phyloP scores from a whole-genome alignment of 2,329 filamentous ascomycete genomes.

The Aspergillus uvarum region DNA sequence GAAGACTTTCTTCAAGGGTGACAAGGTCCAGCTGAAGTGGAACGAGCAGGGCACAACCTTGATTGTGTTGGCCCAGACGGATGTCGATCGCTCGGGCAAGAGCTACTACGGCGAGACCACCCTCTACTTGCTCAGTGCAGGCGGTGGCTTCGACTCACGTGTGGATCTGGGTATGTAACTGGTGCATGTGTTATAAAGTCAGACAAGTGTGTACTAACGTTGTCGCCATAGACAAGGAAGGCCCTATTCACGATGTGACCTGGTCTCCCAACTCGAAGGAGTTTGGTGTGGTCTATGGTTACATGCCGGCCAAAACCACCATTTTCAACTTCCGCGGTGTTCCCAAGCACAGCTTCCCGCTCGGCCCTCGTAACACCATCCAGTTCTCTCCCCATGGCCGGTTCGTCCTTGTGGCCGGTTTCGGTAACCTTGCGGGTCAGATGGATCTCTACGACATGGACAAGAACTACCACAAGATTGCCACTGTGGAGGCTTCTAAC shows the following conservation, averaged over 20 bases:
- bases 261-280: conserved; percentile 98
- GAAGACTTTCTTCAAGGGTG: conserved; percentile 99
- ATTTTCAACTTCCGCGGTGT: conserved; percentile 92
- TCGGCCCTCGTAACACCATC: conserved; percentile 90
- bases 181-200: neutral
- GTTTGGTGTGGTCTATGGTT: conserved; percentile 96
- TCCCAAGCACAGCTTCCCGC: conserved; percentile 78
- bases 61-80: conserved; percentile 93
- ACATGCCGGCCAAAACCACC: conserved; percentile 98
- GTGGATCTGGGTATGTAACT: conserved; percentile 64
- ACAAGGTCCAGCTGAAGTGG: conserved; percentile 99
- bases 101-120: conserved; percentile 99
- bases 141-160: conserved; percentile 87
- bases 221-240: conserved; percentile 77
- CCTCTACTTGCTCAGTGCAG: conserved; percentile 89
- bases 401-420: conserved; percentile 90
- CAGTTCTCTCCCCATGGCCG: conserved; percentile 90
- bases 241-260: conserved; percentile 95
- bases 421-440: conserved; percentile 94
- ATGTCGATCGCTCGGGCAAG: conserved; percentile 97
- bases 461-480: conserved; percentile 89
- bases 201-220: conserved; percentile 13
- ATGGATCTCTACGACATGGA: conserved; percentile 97
- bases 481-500: conserved; percentile 92
- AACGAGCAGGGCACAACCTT: conserved; percentile 87